Conservation (phyloP, 805 yeast genomes). For the Saccharomyces jurei region DNA sequence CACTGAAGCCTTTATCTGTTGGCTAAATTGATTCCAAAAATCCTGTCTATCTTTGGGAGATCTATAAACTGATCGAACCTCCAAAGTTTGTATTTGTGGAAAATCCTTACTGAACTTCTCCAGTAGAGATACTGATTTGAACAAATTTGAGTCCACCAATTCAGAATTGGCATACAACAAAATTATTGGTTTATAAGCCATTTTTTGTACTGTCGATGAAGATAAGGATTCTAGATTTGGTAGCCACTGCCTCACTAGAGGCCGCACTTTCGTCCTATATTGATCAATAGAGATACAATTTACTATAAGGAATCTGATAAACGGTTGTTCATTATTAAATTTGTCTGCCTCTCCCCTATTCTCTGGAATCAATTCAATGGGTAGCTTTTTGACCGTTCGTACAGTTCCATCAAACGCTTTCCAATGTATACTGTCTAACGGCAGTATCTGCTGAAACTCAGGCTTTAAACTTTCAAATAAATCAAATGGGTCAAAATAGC, state of each 20-base stretch:
- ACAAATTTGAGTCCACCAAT: conserved; percentile 25
- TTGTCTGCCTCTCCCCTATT: conserved; percentile 2
- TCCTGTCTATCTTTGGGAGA: conserved; percentile 25
- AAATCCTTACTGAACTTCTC: conserved; percentile 30
- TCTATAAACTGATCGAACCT: conserved; percentile 28
- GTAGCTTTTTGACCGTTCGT: conserved; percentile 18
- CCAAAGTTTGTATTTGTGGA: conserved; percentile 23
- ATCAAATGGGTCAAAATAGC: conserved; percentile 32
- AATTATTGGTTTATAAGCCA: conserved; percentile 15
- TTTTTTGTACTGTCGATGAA: not conserved
- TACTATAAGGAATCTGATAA: conserved; percentile 62
- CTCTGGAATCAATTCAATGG: conserved; percentile 19
- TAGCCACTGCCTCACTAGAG: conserved; percentile 77
- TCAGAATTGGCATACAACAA: conserved; percentile 26
- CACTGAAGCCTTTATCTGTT: conserved; percentile 16
- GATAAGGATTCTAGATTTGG: conserved; percentile 11
- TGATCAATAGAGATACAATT: conserved; percentile 59
- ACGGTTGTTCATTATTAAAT: conserved; percentile 31
- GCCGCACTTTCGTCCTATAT: conserved; percentile 73
- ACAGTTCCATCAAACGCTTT: conserved; percentile 21
- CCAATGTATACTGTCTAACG: conserved; percentile 29
- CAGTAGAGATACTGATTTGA: conserved; percentile 25
- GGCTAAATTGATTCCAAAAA: conserved; percentile 24
- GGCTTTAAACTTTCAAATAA: conserved; percentile 23
- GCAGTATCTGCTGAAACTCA: conserved; percentile 25